Base-by-base conservation (phyloP, 1,284 basidiomycete species). In the Cryptococcus sp. region DNA sequence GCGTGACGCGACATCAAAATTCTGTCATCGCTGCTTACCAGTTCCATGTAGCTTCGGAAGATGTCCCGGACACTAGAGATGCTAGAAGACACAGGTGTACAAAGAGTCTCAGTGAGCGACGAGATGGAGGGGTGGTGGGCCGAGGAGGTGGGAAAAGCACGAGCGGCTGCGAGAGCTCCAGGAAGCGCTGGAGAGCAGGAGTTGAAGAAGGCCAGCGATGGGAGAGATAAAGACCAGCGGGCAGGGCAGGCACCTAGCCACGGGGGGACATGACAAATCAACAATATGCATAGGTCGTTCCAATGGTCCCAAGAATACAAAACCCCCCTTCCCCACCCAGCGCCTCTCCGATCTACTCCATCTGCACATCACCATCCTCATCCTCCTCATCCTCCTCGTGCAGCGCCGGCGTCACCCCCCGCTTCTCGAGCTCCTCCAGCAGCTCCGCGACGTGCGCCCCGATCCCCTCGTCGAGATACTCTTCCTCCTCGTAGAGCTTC, bases 401-500 rank as follows among this genome's bases (percentile, higher is more conserved):
- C 1, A 84, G 79, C 16, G 85, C 86, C 0, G 86, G 79, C 42
- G 82, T 79, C 33, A 94, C 82, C 0, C 90, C 90, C 38, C 85
- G 79, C 15, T 78, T 80, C 55, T 91, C 84, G 50, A 95, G 71
- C 65, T 85, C 84, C 7, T 75, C 73, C 56, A 91, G 81, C 40
- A 96, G 81, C 65, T 94, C 91, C 54, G 82, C 73, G 15, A 84
- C 83, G 71, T 95, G 93, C 51, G 84, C 83, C 1, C 91, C 80
- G 53, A 95, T 79, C n/a, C 88, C 89, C 56, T 80, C 79, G 70
- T 95, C 91, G 1, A 86, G 82, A 70, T 91, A 84, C 23, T 84
- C 82, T 66, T 90, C 84, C 47, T 83, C 84, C 36, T 80, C 75
- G 65, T 91, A 87, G 28, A 93, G 75, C 87, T 92, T 73, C 0